Conservation (phyloP, 768 basidiomycete species). For the Suillus placidus region DNA sequence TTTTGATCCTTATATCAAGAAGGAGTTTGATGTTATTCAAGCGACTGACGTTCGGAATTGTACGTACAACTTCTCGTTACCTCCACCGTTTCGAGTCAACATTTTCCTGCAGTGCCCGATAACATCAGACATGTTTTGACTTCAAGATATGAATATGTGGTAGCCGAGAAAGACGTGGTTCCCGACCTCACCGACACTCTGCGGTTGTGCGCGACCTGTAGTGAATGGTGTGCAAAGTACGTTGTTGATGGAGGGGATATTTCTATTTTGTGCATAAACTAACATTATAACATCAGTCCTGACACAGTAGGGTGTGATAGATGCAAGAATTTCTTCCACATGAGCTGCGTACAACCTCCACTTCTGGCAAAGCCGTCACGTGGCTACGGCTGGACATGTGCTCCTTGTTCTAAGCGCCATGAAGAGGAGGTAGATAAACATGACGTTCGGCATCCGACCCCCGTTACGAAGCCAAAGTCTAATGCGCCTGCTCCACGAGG, state of each 20-base stretch:
- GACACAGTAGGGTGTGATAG: conserved; percentile 89
- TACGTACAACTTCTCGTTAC: conserved; percentile 46
- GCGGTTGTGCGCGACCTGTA: conserved; percentile 85
- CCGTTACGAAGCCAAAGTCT: conserved; percentile 59
- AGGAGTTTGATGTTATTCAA: conserved; percentile 95
- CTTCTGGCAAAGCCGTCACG: conserved; percentile 88
- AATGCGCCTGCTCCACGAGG: conserved; percentile 75
- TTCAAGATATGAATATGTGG: conserved; percentile 90
- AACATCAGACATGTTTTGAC: conserved; percentile 77
- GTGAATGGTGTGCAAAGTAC: conserved; percentile 87
- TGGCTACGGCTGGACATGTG: conserved; percentile 98
- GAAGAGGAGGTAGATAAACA: conserved; percentile 85
- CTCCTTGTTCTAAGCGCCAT: conserved; percentile 85
- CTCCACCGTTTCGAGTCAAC: conserved; percentile 18
- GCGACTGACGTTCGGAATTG: conserved; percentile 86
- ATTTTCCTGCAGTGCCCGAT: conserved; percentile 65
- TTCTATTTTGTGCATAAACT: conserved; percentile 21
- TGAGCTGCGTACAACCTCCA: conserved; percentile 92
- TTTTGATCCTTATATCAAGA: conserved; percentile 97
- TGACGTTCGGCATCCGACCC: conserved; percentile 62
- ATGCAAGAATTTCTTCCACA: conserved; percentile 94
- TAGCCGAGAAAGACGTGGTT: conserved; percentile 92
- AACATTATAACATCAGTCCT: conserved; percentile 47
- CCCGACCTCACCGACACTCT: conserved; percentile 86
- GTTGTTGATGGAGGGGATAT: conserved; percentile 28